Base-by-base conservation (phyloP, 1,139 yeast species). In the Saccharomyces hybrid region DNA sequence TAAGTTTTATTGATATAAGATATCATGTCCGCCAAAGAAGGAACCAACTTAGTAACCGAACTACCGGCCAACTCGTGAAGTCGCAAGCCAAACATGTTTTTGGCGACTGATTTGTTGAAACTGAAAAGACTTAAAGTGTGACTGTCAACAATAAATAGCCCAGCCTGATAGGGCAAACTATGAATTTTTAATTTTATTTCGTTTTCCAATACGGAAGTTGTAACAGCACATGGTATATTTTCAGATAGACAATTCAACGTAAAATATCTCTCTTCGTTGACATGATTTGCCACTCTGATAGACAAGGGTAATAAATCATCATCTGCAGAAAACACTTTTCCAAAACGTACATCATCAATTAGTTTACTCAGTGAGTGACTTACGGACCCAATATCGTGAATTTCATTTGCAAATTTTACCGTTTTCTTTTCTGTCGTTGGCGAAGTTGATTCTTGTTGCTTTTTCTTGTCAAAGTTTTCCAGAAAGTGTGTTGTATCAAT, bases 121-220 rank as follows among this genome's bases (percentile, higher is more conserved):
- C 70, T 67, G 2, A 67, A 58, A 46, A 69, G 52, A 41, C 58
- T 58, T 19, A 62, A 58, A 16, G 62, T 57, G 29, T 60, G 62
- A 5, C 70, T 64, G 49, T 68, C 66, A n/a, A 90, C 74, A 11
- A 89, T 84, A 64, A 90, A 83, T 26, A 88, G 81, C 46, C 97
- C 97, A 0, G 96, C 95, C 64, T 88, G 86, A 67, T 88, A 88
- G 0, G 96, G 97, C 59, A 88, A 70, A 2, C 91, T 78, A 62
- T 86, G 93, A 32, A 86, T 78, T 59, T 85, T 84, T 52, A 86
- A 65, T 52, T 65, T 79, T 50, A 73, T 66, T 25, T 74, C 71
- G 47, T 72, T 70, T 14, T 75, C 74, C 55, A 82, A 81, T 41
- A 83, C 65, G 49, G 80, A 79, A 1, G 87, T 79, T 0, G 88